Evolutionary conservation across 108 stramenopile genomes (phyloP).

Genomic region (Nannochloropsis gaditana): DNA sequence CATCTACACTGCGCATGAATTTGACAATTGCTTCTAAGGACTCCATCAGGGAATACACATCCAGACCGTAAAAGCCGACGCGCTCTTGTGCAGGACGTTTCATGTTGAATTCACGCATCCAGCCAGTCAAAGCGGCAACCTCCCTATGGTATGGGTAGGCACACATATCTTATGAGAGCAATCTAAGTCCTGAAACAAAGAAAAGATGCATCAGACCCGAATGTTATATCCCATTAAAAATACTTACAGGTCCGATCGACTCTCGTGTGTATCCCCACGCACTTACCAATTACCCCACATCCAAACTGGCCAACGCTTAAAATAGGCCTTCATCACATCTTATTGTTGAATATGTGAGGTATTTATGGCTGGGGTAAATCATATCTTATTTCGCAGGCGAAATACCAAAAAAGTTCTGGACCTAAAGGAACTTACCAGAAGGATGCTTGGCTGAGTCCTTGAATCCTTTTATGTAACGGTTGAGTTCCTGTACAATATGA

Average conservation of each 20-base stretch:
- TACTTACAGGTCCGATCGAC: too few species aligned
- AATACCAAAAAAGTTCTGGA: too few species aligned
- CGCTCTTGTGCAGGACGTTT: not conserved
- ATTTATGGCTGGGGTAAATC: too few species aligned
- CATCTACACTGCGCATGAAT: not conserved
- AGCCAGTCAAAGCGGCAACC: not conserved
- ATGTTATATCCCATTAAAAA: too few species aligned
- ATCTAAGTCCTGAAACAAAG: too few species aligned
- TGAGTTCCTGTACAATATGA: not conserved
- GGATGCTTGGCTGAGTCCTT: not conserved
- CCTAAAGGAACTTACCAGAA: not conserved
- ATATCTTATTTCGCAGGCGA: too few species aligned
- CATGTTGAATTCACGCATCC: not conserved
- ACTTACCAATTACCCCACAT: not conserved
- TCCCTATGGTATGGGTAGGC: not conserved
- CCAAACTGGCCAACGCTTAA: not conserved
- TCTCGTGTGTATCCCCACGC: too few species aligned
- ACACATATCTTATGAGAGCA: too few species aligned
- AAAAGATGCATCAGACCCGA: too few species aligned
- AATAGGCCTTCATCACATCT: not conserved
- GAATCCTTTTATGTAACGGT: not conserved
- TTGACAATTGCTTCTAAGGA: not conserved
- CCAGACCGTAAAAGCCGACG: not conserved
- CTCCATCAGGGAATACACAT: constrained; percentile 1
- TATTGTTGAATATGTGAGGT: too few species aligned